A percentile compares a stretch with the other conserved stretches of the same genome.
Evolutionary conservation across 2,329 filamentous ascomycete genomes (phyloP).

Genomic region (Tolypocladium nubicola): DNA sequence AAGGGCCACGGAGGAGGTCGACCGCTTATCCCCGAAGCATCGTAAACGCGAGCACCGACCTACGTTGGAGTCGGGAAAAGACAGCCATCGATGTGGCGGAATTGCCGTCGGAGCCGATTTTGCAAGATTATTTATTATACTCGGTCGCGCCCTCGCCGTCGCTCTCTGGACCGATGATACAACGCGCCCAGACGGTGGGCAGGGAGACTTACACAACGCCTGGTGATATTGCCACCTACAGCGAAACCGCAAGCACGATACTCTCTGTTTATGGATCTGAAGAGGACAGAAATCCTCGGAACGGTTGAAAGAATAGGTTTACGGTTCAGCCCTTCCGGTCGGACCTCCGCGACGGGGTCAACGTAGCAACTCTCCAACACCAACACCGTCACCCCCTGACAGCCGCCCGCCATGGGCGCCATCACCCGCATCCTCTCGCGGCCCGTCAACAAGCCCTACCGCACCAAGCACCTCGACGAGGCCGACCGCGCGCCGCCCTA

Average conservation of each 20-base stretch:
- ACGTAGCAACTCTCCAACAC: background rate
- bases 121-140: background rate
- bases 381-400: background rate
- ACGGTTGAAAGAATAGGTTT: background rate
- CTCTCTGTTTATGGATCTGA: background rate
- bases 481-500: conserved; percentile 17
- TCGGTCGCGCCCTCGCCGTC: background rate
- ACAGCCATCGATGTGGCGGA: background rate
- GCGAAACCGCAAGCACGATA: background rate
- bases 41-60: background rate
- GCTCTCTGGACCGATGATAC: too few relatives aligned
- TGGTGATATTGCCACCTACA: background rate
- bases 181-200: background rate
- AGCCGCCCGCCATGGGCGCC: background rate
- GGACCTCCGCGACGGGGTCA: background rate
- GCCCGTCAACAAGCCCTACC: conserved; percentile 41
- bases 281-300: background rate
- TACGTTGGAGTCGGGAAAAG: background rate
- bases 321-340: background rate
- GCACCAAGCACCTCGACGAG: conserved; percentile 19
- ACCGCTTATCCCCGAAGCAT: background rate
- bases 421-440: conserved; percentile 32
- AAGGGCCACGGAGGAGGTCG: background rate
- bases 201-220: background rate
- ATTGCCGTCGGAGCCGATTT: background rate